Conservation (phyloP, 1,284 basidiomycete genomes). For the Bondarzewia mesenterica region DNA sequence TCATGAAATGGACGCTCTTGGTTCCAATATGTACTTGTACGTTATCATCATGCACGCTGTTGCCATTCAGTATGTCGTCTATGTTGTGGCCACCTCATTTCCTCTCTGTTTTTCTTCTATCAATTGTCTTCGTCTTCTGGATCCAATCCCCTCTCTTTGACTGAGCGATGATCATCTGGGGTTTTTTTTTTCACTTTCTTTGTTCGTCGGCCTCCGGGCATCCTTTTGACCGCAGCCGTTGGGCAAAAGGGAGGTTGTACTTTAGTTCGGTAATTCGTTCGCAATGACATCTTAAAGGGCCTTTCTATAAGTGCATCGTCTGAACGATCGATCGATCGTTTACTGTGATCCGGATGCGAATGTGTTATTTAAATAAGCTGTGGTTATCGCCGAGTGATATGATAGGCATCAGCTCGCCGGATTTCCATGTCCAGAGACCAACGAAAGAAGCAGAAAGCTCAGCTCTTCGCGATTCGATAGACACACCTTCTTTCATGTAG, state of each 20-base stretch:
- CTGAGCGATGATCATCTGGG: too few species aligned
- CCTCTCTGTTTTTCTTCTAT: background rate
- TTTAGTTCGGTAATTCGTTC: slow-evolving; percentile 7
- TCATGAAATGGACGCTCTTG: background rate
- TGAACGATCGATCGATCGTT: background rate
- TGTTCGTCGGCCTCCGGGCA: background rate
- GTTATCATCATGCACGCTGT: background rate
- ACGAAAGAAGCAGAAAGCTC: too few species aligned
- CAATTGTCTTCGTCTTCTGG: background rate
- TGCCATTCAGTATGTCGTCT: background rate
- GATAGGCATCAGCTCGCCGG: too few species aligned
- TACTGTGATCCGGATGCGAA: background rate
- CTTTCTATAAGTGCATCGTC: background rate
- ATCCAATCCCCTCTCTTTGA: too few species aligned
- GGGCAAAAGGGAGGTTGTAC: slow-evolving; percentile 1
- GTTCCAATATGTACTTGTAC: background rate
- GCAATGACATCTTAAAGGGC: slow-evolving; percentile 6
- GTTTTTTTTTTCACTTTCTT: background rate
- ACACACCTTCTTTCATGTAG: too few species aligned
- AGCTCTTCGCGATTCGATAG: too few species aligned
- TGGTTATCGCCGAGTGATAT: too few species aligned
- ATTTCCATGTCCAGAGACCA: too few species aligned
- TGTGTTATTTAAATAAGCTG: too few species aligned
- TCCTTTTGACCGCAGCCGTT: too few species aligned
- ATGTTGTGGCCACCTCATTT: background rate